A percentile compares a stretch with the other conserved stretches of the same genome.
Conservation (phyloP, 2,329 filamentous ascomycete species). For the Fusarium cyanostomum region DNA sequence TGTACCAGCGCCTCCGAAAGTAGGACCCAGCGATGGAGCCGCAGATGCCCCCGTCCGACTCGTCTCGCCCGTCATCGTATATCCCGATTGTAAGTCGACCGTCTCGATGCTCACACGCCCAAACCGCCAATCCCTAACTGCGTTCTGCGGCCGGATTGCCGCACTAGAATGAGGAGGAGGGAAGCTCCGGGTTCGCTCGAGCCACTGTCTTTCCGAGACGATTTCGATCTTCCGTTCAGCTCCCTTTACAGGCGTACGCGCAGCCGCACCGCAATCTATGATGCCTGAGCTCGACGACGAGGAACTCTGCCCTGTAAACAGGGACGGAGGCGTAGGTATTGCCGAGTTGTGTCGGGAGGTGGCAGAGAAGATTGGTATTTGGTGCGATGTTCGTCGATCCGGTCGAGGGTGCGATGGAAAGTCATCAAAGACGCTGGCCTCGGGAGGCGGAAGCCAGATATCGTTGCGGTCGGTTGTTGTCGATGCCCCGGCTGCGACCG, state of each 20-base stretch:
- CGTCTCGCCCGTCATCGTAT: constrained; percentile 48
- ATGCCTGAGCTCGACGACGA: constrained; percentile 44
- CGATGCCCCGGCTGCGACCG: constrained; percentile 31
- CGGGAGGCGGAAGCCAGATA: constrained; percentile 62
- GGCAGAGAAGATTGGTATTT: constrained; percentile 9
- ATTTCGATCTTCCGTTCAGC: constrained; percentile 50
- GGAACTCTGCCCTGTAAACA: constrained; percentile 5
- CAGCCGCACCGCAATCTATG: constrained; percentile 61
- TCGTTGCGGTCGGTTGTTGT: constrained; percentile 28
- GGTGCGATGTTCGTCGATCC: constrained; percentile 33
- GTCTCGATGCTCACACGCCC: constrained; percentile 81
- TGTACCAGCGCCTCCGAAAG: constrained; percentile 68
- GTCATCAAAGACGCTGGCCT: constrained; percentile 63
- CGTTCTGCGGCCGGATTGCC: constrained; percentile 59
- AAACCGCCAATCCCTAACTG: constrained; percentile 80
- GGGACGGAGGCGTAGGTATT: not conserved
- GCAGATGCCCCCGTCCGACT: constrained; percentile 58
- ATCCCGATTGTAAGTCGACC: constrained; percentile 69
- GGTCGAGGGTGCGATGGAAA: constrained; percentile 60
- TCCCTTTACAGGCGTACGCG: constrained; percentile 45
- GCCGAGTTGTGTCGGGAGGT: constrained; percentile 1
- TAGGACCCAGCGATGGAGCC: constrained; percentile 64
- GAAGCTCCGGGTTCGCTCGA: constrained; percentile 52
- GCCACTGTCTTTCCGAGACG: constrained; percentile 53
- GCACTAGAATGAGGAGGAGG: constrained; percentile 55